Percentiles rank a stretch among this genome's conserved stretches.
phyloP scores from a whole-genome alignment of 306 rosid species.

The Citrullus mucosospermus region DNA sequence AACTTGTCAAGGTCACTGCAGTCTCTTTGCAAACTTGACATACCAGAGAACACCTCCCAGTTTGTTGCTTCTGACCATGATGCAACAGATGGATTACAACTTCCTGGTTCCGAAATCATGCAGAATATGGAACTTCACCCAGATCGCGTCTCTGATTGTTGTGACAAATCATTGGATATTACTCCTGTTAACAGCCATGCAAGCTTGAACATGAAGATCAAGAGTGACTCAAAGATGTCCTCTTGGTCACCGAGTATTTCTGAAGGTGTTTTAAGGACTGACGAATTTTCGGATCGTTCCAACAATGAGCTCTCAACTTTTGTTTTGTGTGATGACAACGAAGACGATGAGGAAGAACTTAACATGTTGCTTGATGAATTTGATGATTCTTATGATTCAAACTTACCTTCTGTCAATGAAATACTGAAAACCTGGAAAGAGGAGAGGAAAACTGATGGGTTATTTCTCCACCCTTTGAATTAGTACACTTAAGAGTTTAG shows the following conservation, averaged over 20 bases:
- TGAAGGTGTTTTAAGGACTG: conserved; percentile 5
- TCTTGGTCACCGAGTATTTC: not conserved
- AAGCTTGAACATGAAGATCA: conserved; percentile 10
- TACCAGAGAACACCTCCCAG: not conserved
- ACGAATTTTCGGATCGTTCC: conserved; percentile 2
- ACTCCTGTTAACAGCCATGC: conserved; percentile 10
- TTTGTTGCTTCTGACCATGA: not conserved
- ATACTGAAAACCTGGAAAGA: conserved; percentile 67
- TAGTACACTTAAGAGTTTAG: not conserved
- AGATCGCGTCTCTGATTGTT: not conserved
- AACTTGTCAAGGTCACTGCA: conserved; percentile 53
- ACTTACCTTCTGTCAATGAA: conserved; percentile 45
- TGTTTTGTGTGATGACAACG: not conserved
- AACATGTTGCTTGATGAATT: conserved; percentile 4
- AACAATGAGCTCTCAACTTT: conserved; percentile 16
- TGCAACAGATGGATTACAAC: not conserved
- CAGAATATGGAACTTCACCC: not conserved
- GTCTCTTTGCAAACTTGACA: conserved; percentile 20
- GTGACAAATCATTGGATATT: not conserved
- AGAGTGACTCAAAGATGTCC: not conserved
- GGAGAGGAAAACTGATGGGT: conserved; percentile 35
- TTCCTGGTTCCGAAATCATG: not conserved
- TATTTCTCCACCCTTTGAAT: conserved; percentile 14
- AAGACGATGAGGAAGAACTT: conserved; percentile 25
- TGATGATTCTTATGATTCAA: conserved; percentile 2